A percentile compares a stretch with the other conserved stretches of the same genome.
phyloP scores from a whole-genome alignment of 306 rosid genomes.

The Prosopis cineraria region DNA sequence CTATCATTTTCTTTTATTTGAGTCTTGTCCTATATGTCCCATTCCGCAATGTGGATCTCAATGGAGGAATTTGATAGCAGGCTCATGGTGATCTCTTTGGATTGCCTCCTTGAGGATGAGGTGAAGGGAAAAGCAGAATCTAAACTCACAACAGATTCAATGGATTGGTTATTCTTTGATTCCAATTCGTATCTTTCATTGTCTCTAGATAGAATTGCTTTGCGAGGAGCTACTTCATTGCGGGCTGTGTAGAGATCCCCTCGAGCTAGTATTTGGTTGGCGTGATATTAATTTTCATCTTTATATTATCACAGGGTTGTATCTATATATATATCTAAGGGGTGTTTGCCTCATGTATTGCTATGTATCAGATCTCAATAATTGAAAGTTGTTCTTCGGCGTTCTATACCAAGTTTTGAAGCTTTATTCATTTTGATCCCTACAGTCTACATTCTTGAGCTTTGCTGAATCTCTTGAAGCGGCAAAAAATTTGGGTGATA shows the following conservation, averaged over 20 bases:
- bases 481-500: neutral
- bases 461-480: neutral
- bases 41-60: no score
- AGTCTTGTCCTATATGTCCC: neutral
- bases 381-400: neutral
- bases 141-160: constrained; percentile 26
- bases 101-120: constrained; percentile 14
- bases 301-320: neutral
- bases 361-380: neutral
- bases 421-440: neutral
- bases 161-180: constrained; percentile 31
- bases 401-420: neutral
- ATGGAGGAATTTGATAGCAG: constrained; percentile 36
- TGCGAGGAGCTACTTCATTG: constrained; percentile 24
- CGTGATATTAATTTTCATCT: constrained; percentile 1
- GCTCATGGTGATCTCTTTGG: constrained; percentile 32
- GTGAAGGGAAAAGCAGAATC: constrained; percentile 38
- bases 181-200: neutral
- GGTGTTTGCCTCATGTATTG: neutral
- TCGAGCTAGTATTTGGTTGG: neutral
- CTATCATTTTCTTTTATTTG: neutral
- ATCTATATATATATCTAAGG: neutral
- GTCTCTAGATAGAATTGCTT: constrained; percentile 29
- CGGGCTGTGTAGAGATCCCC: constrained; percentile 24
- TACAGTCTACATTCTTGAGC: neutral